Evolutionary conservation across 148 eudicot genomes (phyloP).

Genomic region (Chenopodium quinoa): DNA sequence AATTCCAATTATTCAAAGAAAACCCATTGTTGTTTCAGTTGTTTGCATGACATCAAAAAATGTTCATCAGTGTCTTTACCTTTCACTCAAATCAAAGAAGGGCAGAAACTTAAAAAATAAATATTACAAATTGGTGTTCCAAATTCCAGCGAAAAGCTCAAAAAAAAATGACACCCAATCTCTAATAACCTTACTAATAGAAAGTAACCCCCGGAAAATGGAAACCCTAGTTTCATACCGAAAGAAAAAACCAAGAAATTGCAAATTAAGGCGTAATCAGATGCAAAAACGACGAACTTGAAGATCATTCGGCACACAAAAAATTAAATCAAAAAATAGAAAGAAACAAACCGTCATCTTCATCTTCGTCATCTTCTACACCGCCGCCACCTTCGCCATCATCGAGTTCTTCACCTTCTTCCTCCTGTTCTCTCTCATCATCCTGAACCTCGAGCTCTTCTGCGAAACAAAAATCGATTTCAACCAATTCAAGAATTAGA

Average conservation of each 20-base stretch:
- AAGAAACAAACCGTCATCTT: constrained; percentile 44
- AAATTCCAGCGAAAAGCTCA: background rate
- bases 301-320: background rate
- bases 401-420: constrained; percentile 46
- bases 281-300: constrained; percentile 8
- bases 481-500: background rate
- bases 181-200: background rate
- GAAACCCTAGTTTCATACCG: constrained; percentile 14
- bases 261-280: background rate
- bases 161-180: background rate
- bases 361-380: constrained; percentile 73
- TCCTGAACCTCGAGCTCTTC: constrained; percentile 69
- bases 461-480: constrained; percentile 19
- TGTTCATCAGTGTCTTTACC: background rate
- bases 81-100: background rate
- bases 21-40: background rate
- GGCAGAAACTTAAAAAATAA: background rate
- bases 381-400: constrained; percentile 47
- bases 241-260: background rate
- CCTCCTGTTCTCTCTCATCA: constrained; percentile 69
- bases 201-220: constrained; percentile 1
- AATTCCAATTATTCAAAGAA: no score
- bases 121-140: background rate
- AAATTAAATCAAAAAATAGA: background rate
- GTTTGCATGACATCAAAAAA: background rate